A percentile compares a stretch with the other conserved stretches of the same genome.
These are phyloP conservation scores for Talaromyces pinophilus DNA, from an alignment of 2,329 filamentous ascomycete species.

Conservation along the genomic window DNA sequence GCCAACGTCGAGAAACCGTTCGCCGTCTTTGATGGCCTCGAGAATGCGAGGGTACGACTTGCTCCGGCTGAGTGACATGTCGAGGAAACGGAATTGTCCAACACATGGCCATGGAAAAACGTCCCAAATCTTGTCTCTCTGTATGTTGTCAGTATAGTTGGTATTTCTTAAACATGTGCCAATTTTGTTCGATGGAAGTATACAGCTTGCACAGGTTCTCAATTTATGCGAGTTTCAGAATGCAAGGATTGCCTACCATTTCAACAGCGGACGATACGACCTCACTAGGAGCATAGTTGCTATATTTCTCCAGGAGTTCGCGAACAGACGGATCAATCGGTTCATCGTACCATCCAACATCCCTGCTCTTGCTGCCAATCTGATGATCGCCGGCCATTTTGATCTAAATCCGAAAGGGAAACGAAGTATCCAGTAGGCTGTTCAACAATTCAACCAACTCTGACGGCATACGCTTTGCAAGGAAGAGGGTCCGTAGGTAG, in stretches of 20 bases:
- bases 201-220: neutral
- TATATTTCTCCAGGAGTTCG: slow-evolving; percentile 17
- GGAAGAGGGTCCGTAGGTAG: neutral
- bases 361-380: neutral
- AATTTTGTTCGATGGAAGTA: neutral
- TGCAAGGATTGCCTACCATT: slow-evolving; percentile 2
- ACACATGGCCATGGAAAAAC: slow-evolving; percentile 22
- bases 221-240: neutral
- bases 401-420: neutral
- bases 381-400: neutral
- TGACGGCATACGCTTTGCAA: neutral
- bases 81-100: slow-evolving; percentile 21
- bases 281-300: neutral
- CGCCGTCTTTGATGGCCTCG: slow-evolving; percentile 23
- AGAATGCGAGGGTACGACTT: slow-evolving; percentile 24
- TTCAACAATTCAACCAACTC: neutral
- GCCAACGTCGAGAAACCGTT: slow-evolving; percentile 24
- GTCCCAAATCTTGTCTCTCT: slow-evolving; percentile 25
- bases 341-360: slow-evolving; percentile 10
- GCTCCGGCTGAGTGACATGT: slow-evolving; percentile 10
- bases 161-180: neutral
- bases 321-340: neutral
- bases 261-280: neutral
- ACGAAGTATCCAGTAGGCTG: neutral
- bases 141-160: neutral